These are phyloP conservation scores for Hirsutella thompsonii DNA, from an alignment of 2,329 filamentous ascomycete species.

Conservation along the genomic window DNA sequence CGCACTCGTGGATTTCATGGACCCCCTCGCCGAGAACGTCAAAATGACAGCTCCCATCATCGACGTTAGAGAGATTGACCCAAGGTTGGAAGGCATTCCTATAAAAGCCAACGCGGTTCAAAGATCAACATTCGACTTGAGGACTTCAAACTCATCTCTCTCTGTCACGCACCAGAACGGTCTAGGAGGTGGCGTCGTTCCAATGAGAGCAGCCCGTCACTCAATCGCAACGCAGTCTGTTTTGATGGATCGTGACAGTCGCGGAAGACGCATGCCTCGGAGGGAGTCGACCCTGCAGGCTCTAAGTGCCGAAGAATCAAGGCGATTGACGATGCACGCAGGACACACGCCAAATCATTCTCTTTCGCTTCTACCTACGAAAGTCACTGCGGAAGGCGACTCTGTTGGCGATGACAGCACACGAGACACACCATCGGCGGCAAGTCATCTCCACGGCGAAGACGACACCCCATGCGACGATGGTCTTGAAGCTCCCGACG, in stretches of 20 bases:
- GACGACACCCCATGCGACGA: background rate
- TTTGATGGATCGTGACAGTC: constrained; percentile 3
- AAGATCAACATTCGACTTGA: constrained; percentile 36
- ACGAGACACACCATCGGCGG: constrained; percentile 16
- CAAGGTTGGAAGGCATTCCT: constrained; percentile 45
- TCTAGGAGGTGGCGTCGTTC: constrained; percentile 3
- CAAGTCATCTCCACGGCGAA: constrained; percentile 1
- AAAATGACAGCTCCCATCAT: constrained; percentile 31
- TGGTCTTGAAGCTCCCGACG: background rate
- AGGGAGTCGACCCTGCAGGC: constrained; percentile 31
- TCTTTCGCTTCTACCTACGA: constrained; percentile 35
- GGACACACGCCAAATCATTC: constrained; percentile 52
- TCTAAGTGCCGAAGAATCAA: constrained; percentile 33
- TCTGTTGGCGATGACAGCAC: constrained; percentile 14
- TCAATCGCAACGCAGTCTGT: constrained; percentile 1
- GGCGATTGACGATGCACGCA: constrained; percentile 46
- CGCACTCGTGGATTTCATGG: constrained; percentile 21
- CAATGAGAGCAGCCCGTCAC: background rate
- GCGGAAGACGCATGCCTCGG: constrained; percentile 11
- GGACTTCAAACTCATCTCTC: constrained; percentile 14
- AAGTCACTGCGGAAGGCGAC: constrained; percentile 24
- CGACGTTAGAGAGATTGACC: constrained; percentile 44
- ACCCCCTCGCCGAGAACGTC: constrained; percentile 15
- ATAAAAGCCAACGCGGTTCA: constrained; percentile 41
- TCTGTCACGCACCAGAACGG: constrained; percentile 13